Percentiles rank a stretch among this genome's conserved stretches.
Evolutionary conservation across 2,329 filamentous ascomycete genomes (phyloP).

Genomic region (Stachybotrys chartarum): DNA sequence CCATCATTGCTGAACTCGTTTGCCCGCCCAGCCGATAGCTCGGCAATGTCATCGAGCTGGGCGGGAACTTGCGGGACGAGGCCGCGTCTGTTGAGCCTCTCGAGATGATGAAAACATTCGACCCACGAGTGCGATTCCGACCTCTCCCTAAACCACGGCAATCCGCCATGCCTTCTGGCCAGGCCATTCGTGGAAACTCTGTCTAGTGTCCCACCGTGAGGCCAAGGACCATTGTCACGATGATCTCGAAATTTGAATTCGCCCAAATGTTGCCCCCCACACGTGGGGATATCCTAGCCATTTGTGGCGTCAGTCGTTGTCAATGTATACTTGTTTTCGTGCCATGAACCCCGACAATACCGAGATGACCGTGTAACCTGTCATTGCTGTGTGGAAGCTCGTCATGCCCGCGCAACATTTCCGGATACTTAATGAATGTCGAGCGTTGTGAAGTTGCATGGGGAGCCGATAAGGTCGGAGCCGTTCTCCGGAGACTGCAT

Average conservation of each 20-base stretch:
- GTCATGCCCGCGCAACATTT: no score
- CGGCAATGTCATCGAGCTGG: background rate
- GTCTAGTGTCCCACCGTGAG: background rate
- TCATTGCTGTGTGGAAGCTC: no score
- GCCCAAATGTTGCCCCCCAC: background rate
- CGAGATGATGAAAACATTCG: background rate
- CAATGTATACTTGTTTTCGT: no score
- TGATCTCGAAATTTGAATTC: background rate
- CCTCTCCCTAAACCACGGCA: background rate
- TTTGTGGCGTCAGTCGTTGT: no score
- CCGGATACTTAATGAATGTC: no score
- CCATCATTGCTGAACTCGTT: background rate
- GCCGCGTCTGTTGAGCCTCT: background rate
- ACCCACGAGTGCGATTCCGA: background rate
- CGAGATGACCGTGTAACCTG: no score
- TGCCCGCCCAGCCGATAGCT: background rate
- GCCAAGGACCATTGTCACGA: background rate
- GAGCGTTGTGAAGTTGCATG: no score
- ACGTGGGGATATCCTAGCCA: background rate
- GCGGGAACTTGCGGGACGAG: background rate
- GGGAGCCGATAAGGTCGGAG: no score
- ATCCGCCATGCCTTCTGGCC: background rate
- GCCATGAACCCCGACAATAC: no score
- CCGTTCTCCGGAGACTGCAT: no score
- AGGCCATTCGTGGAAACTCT: background rate